A percentile compares a stretch with the other conserved stretches of the same genome.
phyloP scores from a whole-genome alignment of 78 protist species.

The Pelomyxa schiedti region DNA sequence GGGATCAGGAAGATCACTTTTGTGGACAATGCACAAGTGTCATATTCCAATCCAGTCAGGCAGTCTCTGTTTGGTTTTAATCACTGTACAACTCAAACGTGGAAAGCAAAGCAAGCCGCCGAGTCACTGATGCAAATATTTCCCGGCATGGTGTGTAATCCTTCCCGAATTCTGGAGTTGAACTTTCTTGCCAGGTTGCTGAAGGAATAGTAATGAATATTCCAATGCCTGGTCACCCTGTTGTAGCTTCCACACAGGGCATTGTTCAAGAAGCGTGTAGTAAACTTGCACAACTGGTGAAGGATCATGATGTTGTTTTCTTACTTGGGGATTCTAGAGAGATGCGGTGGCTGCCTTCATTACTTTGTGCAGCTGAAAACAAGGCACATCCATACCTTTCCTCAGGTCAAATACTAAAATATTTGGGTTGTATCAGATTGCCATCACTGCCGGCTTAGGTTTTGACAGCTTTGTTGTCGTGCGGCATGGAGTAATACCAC shows the following conservation, averaged over 20 bases:
- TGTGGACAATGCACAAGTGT: conserved; percentile 69
- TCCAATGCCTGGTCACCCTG: conserved; percentile 91
- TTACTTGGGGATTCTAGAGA: conserved; percentile 88
- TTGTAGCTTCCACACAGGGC: background rate
- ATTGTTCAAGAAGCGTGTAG: background rate
- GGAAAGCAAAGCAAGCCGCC: conserved; percentile 78
- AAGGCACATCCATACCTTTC: too few species aligned
- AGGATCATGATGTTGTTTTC: conserved; percentile 71
- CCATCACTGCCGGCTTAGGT: conserved; percentile 79
- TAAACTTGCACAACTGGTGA: conserved; percentile 24
- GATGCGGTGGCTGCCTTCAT: conserved; percentile 84
- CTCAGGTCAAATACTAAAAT: too few species aligned
- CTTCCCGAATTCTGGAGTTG: background rate
- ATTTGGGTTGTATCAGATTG: too few species aligned
- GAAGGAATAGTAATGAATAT: conserved; percentile 34
- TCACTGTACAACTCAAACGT: conserved; percentile 37
- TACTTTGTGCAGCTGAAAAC: conserved; percentile 34
- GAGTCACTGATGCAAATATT: conserved; percentile 13
- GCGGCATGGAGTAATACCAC: conserved; percentile 88
- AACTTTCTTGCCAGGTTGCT: background rate
- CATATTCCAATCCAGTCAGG: conserved; percentile 83
- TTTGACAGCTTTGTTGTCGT: conserved; percentile 78
- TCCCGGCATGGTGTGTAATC: conserved; percentile 13
- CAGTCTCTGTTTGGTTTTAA: conserved; percentile 67
- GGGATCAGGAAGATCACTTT: conserved; percentile 73